Evolutionary conservation across 768 basidiomycete species (phyloP).

Genomic region (Sporobolomyces roseus): DNA sequence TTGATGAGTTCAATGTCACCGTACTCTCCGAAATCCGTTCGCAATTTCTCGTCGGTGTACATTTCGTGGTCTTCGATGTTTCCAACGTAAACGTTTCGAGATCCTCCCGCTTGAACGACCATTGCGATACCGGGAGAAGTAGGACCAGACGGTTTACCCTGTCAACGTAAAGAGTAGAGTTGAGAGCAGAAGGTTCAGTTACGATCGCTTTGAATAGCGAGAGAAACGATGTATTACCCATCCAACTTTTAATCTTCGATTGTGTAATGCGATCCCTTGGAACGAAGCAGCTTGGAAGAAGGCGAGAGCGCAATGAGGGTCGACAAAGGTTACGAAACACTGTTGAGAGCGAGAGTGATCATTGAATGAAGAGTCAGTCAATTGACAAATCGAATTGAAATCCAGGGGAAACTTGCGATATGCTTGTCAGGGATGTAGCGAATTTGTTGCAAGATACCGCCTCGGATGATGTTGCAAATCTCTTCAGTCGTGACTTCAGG

Average conservation of each 20-base stretch:
- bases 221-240: constrained; percentile 55
- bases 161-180: neutral
- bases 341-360: neutral
- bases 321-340: constrained; percentile 73
- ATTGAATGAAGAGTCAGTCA: neutral
- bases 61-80: constrained; percentile 85
- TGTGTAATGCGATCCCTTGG: constrained; percentile 85
- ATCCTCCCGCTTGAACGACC: constrained; percentile 87
- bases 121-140: constrained; percentile 76
- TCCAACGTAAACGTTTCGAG: constrained; percentile 79
- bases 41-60: constrained; percentile 82
- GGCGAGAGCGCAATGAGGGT: constrained; percentile 83
- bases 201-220: neutral
- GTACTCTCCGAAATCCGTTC: constrained; percentile 88
- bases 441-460: constrained; percentile 93
- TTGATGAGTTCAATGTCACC: constrained; percentile 82
- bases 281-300: constrained; percentile 90
- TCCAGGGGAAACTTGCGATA: constrained; percentile 59
- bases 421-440: constrained; percentile 95
- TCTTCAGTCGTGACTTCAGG: constrained; percentile 94
- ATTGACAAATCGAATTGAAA: too few species aligned
- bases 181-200: neutral
- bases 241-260: constrained; percentile 89
- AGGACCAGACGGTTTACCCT: constrained; percentile 85
- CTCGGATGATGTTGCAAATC: constrained; percentile 90